phyloP scores from a whole-genome alignment of 2,329 filamentous ascomycete genomes.

The Cytospora leucostoma region DNA sequence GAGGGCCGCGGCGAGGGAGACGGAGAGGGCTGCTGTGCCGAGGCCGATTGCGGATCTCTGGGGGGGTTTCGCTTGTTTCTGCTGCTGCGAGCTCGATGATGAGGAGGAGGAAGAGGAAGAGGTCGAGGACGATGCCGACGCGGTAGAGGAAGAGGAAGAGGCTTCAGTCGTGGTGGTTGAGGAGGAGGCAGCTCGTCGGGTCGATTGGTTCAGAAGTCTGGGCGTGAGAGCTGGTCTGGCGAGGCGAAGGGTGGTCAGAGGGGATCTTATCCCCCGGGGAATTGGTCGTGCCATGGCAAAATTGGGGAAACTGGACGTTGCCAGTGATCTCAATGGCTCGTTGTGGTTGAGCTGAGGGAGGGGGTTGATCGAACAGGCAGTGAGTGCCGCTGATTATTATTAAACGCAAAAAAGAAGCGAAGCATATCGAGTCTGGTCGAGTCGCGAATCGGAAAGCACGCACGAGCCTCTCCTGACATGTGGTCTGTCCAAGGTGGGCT shows the following conservation, averaged over 20 bases:
- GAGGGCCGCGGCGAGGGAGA: conserved; percentile 44
- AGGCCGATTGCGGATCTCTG: conserved; percentile 9
- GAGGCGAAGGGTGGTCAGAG: conserved; percentile 30
- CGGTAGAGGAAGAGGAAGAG: background rate
- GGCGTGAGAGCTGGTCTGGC: conserved; percentile 24
- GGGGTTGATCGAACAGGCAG: conserved; percentile 14
- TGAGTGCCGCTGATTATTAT: background rate
- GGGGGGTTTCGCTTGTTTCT: background rate
- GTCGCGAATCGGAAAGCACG: conserved; percentile 5
- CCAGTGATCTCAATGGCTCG: conserved; percentile 39
- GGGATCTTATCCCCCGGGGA: conserved; percentile 33
- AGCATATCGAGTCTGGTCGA: conserved; percentile 1
- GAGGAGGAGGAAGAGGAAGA: conserved; percentile 27
- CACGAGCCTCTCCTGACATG: conserved; percentile 22
- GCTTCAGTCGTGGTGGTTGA: conserved; percentile 25
- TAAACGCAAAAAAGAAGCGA: background rate
- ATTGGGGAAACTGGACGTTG: conserved; percentile 31
- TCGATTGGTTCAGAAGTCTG: conserved; percentile 17
- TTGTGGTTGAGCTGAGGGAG: conserved; percentile 20
- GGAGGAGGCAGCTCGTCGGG: conserved; percentile 33
- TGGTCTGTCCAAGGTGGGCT: background rate
- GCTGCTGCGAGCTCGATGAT: background rate
- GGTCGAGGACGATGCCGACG: conserved; percentile 35
- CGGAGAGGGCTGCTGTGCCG: conserved; percentile 40
- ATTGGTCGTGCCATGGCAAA: conserved; percentile 38